phyloP scores from a whole-genome alignment of 805 yeast species.

The Saccharomycopsis fibuligera region DNA sequence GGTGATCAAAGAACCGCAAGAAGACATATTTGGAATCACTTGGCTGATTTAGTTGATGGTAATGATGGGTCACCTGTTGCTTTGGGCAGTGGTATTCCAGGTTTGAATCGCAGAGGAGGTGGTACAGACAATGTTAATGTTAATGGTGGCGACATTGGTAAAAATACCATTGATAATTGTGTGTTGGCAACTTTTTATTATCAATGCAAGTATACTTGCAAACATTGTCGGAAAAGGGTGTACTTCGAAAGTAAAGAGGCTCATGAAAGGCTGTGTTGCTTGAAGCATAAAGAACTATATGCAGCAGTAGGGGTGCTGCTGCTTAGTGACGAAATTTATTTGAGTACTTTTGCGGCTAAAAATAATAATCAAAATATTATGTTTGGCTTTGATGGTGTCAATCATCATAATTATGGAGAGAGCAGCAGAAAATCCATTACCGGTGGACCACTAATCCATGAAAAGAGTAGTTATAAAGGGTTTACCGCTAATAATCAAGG shows the following conservation, averaged over 20 bases:
- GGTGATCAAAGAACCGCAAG: slow-evolving; percentile 18
- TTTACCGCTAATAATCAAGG: no score
- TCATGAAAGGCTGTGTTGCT: neutral
- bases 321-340: no score
- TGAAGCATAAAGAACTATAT: neutral
- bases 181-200: slow-evolving; percentile 2
- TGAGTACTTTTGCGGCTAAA: no score
- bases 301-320: no score
- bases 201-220: neutral
- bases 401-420: no score
- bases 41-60: slow-evolving; percentile 5
- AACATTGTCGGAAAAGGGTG: neutral
- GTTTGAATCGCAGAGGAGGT: neutral
- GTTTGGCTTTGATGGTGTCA: no score
- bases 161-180: slow-evolving; percentile 1
- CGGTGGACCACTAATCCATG: no score
- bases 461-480: no score
- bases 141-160: neutral
- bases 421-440: no score
- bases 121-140: neutral
- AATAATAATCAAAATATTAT: no score
- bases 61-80: neutral
- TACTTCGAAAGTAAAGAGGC: neutral
- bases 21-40: slow-evolving; percentile 17
- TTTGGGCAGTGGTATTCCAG: no score